These are phyloP conservation scores for Pilaira anomala DNA, from an alignment of 192 early-diverging fungal species.

Conservation along the genomic window DNA sequence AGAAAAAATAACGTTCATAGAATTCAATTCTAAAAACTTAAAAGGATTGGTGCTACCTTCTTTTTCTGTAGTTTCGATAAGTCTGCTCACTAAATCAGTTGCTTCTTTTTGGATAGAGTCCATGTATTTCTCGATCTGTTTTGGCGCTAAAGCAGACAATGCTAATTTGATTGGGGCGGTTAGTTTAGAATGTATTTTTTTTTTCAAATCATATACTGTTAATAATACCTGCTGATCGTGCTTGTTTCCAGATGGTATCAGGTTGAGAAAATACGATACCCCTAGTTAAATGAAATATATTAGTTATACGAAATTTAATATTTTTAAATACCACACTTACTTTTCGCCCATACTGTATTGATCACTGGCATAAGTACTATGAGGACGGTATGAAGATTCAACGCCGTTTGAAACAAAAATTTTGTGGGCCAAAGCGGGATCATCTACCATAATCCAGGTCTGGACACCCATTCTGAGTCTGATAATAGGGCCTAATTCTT, in stretches of 20 bases:
- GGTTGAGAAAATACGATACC: constrained; percentile 4
- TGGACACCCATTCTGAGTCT: constrained; percentile 13
- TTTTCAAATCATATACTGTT: too few species aligned
- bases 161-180: neutral
- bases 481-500: constrained; percentile 8
- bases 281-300: neutral
- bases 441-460: constrained; percentile 5
- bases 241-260: neutral
- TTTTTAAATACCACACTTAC: neutral
- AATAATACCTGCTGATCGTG: constrained; percentile 16
- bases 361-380: too few species aligned
- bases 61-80: neutral
- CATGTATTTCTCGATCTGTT: neutral
- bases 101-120: neutral
- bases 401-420: constrained; percentile 16
- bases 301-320: too few species aligned
- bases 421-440: constrained; percentile 6
- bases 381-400: neutral
- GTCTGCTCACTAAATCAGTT: neutral
- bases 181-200: neutral
- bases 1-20: constrained; percentile 2
- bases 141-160: constrained; percentile 3
- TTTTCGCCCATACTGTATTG: constrained; percentile 1
- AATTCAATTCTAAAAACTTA: neutral
- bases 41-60: neutral